Conservation (phyloP, 1,284 basidiomycete species). For the Erythrobasidium hasegawianum region DNA sequence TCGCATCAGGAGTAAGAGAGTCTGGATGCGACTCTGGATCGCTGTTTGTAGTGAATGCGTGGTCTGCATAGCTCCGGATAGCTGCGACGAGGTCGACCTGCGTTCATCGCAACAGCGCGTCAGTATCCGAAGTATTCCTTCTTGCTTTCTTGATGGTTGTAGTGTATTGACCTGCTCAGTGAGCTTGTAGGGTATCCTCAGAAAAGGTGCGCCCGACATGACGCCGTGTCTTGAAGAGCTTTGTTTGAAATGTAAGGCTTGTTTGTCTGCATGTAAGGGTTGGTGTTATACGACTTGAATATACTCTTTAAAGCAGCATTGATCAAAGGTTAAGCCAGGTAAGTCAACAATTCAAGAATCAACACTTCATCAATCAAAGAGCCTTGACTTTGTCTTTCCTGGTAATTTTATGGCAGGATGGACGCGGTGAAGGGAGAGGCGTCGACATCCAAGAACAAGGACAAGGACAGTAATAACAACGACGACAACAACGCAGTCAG, state of each 20-base stretch:
- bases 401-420: too few species aligned
- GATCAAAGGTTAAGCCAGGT: too few species aligned
- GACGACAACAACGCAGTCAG: background rate
- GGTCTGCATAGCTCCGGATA: constrained; percentile 18
- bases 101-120: background rate
- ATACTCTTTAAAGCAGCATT: too few species aligned
- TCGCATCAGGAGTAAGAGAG: constrained; percentile 21
- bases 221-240: background rate
- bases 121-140: too few species aligned
- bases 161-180: constrained; percentile 16
- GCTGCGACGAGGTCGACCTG: constrained; percentile 32
- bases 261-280: too few species aligned
- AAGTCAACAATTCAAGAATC: too few species aligned
- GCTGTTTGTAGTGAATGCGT: constrained; percentile 14
- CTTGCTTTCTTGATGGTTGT: constrained; percentile 4
- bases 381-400: too few species aligned
- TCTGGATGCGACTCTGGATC: constrained; percentile 36
- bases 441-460: too few species aligned
- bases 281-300: too few species aligned
- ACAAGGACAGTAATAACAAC: background rate
- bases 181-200: constrained; percentile 23
- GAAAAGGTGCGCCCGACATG: constrained; percentile 19
- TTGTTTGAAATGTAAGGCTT: background rate
- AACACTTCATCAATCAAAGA: too few species aligned
- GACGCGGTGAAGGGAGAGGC: too few species aligned